Evolutionary conservation across 176 grass and related monocot genomes (phyloP).

Genomic region (Eleusine coracana): DNA sequence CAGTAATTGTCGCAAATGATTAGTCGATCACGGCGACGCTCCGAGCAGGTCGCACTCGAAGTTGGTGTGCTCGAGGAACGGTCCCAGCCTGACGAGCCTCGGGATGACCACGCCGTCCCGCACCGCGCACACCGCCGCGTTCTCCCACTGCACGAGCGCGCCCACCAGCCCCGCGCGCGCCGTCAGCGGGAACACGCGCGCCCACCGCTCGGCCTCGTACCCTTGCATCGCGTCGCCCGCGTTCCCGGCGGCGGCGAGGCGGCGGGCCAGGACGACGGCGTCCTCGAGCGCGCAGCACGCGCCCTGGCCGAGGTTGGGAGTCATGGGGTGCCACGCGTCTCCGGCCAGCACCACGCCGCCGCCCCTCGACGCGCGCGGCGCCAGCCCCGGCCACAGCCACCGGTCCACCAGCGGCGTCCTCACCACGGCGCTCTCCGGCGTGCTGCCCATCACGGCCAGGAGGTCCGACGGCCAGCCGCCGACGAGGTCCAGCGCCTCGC

Average conservation of each 20-base stretch:
- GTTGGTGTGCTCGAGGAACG: constrained; percentile 83
- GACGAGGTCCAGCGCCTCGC: constrained; percentile 73
- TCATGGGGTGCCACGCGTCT: constrained; percentile 99
- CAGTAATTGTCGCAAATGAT: too few relatives aligned
- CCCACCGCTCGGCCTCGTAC: constrained; percentile 76
- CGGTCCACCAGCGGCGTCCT: constrained; percentile 87
- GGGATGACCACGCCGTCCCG: constrained; percentile 78
- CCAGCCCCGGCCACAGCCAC: constrained; percentile 81
- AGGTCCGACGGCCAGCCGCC: constrained; percentile 69
- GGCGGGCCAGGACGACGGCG: constrained; percentile 70
- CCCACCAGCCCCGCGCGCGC: constrained; percentile 70
- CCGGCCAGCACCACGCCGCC: constrained; percentile 68
- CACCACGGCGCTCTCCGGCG: constrained; percentile 59
- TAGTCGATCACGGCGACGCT: constrained; percentile 26
- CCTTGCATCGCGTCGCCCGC: constrained; percentile 42
- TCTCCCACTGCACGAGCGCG: constrained; percentile 85
- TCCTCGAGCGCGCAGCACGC: constrained; percentile 92
- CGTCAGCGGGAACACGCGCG: constrained; percentile 73
- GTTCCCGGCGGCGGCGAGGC: constrained; percentile 44
- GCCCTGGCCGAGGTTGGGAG: constrained; percentile 92
- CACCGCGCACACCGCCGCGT: constrained; percentile 70
- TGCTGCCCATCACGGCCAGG: constrained; percentile 62
- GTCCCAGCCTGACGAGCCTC: constrained; percentile 71
- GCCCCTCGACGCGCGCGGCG: constrained; percentile 49
- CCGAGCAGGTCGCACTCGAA: constrained; percentile 75